A percentile compares a stretch with the other conserved stretches of the same genome.
phyloP scores from a whole-genome alignment of 345 rosid species.

The Eucalyptus coolabah region DNA sequence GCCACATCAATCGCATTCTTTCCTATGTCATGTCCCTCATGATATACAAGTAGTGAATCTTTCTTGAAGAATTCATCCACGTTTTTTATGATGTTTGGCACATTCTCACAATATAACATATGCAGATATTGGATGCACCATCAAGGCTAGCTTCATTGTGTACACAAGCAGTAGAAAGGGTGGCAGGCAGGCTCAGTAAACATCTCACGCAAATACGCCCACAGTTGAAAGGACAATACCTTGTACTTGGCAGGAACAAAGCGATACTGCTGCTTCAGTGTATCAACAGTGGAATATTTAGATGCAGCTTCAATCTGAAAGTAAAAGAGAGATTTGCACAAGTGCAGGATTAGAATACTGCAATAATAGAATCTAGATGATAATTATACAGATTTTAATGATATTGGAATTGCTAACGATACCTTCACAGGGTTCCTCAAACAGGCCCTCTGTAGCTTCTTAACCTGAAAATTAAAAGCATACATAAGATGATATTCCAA shows the following conservation, averaged over 20 bases:
- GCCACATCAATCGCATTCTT: not conserved
- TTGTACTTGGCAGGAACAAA: constrained; percentile 78
- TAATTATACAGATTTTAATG: not conserved
- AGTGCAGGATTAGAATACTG: not conserved
- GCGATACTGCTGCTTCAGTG: constrained; percentile 73
- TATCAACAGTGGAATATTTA: constrained; percentile 89
- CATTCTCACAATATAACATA: not conserved
- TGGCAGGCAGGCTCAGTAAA: not conserved
- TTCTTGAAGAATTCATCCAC: not conserved
- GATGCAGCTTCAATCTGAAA: constrained; percentile 87
- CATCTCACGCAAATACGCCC: not conserved
- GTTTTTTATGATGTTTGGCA: not conserved
- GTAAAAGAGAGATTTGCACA: not conserved
- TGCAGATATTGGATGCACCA: not conserved
- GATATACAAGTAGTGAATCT: not conserved
- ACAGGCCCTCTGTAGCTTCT: constrained; percentile 90
- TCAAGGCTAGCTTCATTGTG: not conserved
- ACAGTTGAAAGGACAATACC: constrained; percentile 23
- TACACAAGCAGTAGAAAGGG: not conserved
- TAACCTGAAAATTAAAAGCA: constrained; percentile 39
- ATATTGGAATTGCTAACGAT: not conserved
- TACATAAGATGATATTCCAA: not conserved
- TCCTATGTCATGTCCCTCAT: not conserved
- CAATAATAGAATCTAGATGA: not conserved
- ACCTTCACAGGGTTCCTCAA: constrained; percentile 93